A percentile compares a stretch with the other conserved stretches of the same genome.
These are phyloP conservation scores for Centaurea solstitialis DNA, from an alignment of 129 eudicot species.

Conservation along the genomic window DNA sequence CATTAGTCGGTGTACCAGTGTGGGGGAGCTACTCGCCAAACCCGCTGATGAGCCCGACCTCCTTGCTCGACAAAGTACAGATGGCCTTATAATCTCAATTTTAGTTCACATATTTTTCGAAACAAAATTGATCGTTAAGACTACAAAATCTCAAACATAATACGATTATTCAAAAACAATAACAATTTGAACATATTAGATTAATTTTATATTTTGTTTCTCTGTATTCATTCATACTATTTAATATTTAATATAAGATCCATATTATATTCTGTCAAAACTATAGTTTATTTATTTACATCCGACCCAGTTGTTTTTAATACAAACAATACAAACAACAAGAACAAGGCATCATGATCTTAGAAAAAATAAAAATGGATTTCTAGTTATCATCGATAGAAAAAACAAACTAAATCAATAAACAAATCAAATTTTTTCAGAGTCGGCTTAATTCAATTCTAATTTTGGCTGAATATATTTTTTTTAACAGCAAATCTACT, in stretches of 20 bases:
- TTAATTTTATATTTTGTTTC: neutral
- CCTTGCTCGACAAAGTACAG: no score
- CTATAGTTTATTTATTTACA: neutral
- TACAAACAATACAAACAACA: slow-evolving; percentile 21
- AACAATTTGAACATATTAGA: neutral
- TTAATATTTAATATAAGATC: neutral
- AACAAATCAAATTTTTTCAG: slow-evolving; percentile 14
- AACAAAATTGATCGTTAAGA: no score
- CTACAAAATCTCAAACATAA: neutral
- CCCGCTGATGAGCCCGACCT: no score
- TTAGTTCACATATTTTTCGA: neutral
- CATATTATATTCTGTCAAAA: neutral
- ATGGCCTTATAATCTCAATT: neutral
- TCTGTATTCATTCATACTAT: no score
- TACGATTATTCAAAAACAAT: neutral
- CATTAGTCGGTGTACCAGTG: no score
- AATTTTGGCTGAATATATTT: neutral
- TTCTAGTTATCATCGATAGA: slow-evolving; percentile 19
- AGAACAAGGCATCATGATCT: slow-evolving; percentile 7
- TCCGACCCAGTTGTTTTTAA: neutral
- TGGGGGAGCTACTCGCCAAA: no score
- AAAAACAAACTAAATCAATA: neutral
- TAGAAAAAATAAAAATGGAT: neutral
- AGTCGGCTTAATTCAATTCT: neutral
- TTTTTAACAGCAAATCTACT: no score